Evolutionary conservation across 1,139 yeast genomes (phyloP).

Genomic region (Kluyveromyces marxianus): DNA sequence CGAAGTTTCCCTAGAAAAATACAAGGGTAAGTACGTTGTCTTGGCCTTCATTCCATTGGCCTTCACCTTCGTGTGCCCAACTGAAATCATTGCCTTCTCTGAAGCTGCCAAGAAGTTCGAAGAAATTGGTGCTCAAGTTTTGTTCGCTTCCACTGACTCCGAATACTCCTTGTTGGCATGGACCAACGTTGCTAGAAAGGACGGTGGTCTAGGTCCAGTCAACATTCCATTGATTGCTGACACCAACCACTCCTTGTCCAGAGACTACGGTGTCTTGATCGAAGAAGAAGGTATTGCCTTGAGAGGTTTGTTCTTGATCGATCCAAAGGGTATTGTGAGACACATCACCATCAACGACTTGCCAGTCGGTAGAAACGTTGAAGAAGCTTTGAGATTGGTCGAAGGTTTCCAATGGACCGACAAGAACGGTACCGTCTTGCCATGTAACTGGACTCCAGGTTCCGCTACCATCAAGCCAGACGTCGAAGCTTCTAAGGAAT

Average conservation of each 20-base stretch:
- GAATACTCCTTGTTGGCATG: constrained; percentile 96
- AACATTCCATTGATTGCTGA: constrained; percentile 93
- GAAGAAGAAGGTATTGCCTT: constrained; percentile 95
- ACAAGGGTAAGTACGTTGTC: constrained; percentile 96
- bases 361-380: constrained; percentile 98
- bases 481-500: constrained; percentile 61
- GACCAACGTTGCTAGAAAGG: constrained; percentile 94
- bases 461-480: constrained; percentile 88
- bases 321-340: constrained; percentile 90
- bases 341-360: constrained; percentile 96
- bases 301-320: constrained; percentile 96
- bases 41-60: constrained; percentile 97
- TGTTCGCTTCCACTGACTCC: constrained; percentile 96
- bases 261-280: constrained; percentile 92
- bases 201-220: constrained; percentile 96
- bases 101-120: constrained; percentile 87
- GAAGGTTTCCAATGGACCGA: constrained; percentile 99
- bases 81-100: constrained; percentile 97
- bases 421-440: constrained; percentile 97
- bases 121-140: constrained; percentile 79
- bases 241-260: constrained; percentile 90
- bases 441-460: constrained; percentile 99
- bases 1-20: constrained; percentile 87
- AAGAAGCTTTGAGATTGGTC: constrained; percentile 91
- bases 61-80: constrained; percentile 98